Evolutionary conservation across 805 yeast species (phyloP), one percentile per base, ranked within the genome.

Genomic region (Blastobotrys chiropterorum): DNA sequence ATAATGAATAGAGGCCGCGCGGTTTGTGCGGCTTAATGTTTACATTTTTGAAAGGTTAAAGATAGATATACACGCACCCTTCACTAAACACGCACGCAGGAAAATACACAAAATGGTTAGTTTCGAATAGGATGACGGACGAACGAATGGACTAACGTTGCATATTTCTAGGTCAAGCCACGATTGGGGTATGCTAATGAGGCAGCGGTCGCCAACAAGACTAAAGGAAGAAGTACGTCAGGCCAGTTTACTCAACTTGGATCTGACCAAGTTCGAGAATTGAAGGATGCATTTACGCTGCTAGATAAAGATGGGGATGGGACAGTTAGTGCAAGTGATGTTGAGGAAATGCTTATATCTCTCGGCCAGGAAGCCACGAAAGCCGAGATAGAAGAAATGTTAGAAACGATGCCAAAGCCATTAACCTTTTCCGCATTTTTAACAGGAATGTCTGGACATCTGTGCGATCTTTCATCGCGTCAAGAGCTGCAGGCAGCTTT

Each of bases 271-370:
- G 80, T 87, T 21, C 72, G 79, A 14, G 83, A 78, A 56, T 72
- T 86, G 51, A 76, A 86, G 52, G 85, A 86, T 58, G 82, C 94
- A 1, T 90, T 90, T 66, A 81, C 86, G 26, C 66, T 87, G 59
- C 79, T 90, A 5, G 97, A 90, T 62, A 85, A 85, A 38, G 92
- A 90, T 55, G 81, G 84, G 21, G 95, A 90, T 61, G 88, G 89
- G 1, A 62, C 67, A 3, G 55, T 67, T 8, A 52, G 56, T 13
- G 46, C 49, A 2, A 59, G 21, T 1, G 71, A 67, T 51, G 49
- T 90, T 50, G 71, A 68, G 39, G 72, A 76, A 19, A 72, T 83
- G 15, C 75, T 81, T 55, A 70, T 75, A 5, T 58, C 65, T 8
- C 54, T 58, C 39, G 68, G 70, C 0, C 74, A 78, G 46, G 69